These are phyloP conservation scores for Blastocystis sp. DNA, from an alignment of 352 stramenopile species.

Conservation along the genomic window DNA sequence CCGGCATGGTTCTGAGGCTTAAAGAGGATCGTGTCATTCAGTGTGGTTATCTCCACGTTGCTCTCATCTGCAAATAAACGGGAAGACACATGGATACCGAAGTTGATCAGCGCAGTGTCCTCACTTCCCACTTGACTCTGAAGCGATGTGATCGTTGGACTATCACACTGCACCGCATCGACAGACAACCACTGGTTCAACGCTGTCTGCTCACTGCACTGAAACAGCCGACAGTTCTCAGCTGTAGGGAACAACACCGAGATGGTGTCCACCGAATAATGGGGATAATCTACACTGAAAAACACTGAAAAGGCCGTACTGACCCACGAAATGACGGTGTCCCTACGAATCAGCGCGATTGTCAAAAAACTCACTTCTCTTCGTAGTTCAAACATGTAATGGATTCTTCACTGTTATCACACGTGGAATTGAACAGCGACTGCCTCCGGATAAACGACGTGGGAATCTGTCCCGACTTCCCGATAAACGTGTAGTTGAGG, in stretches of 20 bases:
- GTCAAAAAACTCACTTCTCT: background rate
- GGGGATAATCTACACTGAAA: background rate
- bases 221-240: background rate
- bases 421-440: background rate
- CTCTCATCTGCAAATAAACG: background rate
- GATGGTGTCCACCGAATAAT: background rate
- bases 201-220: background rate
- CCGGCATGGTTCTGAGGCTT: background rate
- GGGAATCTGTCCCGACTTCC: background rate
- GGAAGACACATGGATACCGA: background rate
- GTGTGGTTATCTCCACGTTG: background rate
- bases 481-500: background rate
- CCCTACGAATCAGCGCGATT: background rate
- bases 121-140: background rate
- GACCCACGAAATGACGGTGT: background rate
- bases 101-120: background rate
- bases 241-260: background rate
- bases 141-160: background rate
- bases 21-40: background rate
- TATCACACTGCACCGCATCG: background rate
- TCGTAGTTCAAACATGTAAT: background rate
- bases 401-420: background rate
- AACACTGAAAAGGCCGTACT: background rate
- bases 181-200: background rate
- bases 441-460: background rate